phyloP scores from a whole-genome alignment of 805 yeast genomes.

The Dipodascus albidus region DNA sequence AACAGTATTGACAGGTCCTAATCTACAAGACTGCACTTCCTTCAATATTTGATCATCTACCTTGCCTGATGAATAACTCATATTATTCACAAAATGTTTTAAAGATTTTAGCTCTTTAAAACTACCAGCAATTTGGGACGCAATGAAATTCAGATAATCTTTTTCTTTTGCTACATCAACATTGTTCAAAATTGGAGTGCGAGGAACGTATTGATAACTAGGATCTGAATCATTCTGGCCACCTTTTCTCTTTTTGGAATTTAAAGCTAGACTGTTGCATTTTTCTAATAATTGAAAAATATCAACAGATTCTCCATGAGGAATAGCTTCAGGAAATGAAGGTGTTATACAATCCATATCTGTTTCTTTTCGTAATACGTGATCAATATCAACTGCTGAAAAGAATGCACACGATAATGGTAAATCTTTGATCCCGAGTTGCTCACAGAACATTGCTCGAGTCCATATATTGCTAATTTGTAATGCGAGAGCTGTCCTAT shows the following conservation, averaged over 20 bases:
- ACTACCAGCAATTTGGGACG: background rate
- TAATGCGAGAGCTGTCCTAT: constrained; percentile 66
- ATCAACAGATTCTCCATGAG: constrained; percentile 69
- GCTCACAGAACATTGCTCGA: constrained; percentile 88
- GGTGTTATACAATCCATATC: constrained; percentile 85
- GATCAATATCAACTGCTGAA: constrained; percentile 86
- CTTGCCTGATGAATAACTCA: background rate
- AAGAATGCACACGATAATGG: constrained; percentile 96
- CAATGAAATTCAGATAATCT: background rate
- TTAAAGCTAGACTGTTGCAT: constrained; percentile 15
- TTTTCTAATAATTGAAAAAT: constrained; percentile 38
- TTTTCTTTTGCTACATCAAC: background rate
- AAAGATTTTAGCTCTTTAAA: background rate
- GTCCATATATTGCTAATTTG: constrained; percentile 95
- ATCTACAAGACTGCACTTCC: background rate
- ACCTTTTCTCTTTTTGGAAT: background rate
- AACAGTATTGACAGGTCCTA: background rate
- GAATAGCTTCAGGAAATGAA: constrained; percentile 57
- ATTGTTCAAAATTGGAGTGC: background rate
- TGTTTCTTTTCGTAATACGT: constrained; percentile 86
- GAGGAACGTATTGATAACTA: background rate
- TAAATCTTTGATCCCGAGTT: constrained; percentile 74
- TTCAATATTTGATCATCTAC: background rate
- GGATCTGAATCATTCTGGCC: background rate
- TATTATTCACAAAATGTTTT: background rate